These are phyloP conservation scores for Xylogone sp. DNA, from an alignment of 2,329 filamentous ascomycete species.

Conservation along the genomic window DNA sequence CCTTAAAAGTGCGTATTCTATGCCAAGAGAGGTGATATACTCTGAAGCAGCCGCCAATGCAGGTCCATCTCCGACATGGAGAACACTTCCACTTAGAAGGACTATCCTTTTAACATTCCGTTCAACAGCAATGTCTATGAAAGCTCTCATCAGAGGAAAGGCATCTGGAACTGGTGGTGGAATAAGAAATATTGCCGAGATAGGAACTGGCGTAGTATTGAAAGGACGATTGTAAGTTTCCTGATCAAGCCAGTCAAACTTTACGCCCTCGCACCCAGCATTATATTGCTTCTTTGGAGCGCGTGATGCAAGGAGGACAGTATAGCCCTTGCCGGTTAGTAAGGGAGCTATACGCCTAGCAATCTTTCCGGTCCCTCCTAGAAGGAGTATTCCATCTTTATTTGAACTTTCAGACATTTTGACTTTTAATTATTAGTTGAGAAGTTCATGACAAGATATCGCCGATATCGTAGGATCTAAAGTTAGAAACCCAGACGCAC, in stretches of 20 bases:
- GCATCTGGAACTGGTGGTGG: slow-evolving; percentile 31
- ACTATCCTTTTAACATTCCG: slow-evolving; percentile 40
- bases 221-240: slow-evolving; percentile 36
- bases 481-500: too few species aligned
- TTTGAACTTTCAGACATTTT: not conserved
- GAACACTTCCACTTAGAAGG: slow-evolving; percentile 35
- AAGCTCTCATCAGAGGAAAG: slow-evolving; percentile 31
- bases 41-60: slow-evolving; percentile 33
- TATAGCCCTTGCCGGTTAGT: slow-evolving; percentile 26
- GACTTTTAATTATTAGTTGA: too few species aligned
- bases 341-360: slow-evolving; percentile 34
- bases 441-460: too few species aligned
- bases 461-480: too few species aligned
- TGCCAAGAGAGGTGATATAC: slow-evolving; percentile 34
- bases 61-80: slow-evolving; percentile 32
- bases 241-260: slow-evolving; percentile 43
- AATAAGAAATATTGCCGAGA: slow-evolving; percentile 39
- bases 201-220: slow-evolving; percentile 9
- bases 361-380: slow-evolving; percentile 43
- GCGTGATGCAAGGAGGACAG: slow-evolving; percentile 36
- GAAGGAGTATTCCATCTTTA: slow-evolving; percentile 30
- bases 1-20: slow-evolving; percentile 40
- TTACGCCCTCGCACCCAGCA: slow-evolving; percentile 18
- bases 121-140: slow-evolving; percentile 36
- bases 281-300: slow-evolving; percentile 11